Percentiles rank a stretch among this genome's conserved stretches.
Evolutionary conservation across 1,284 basidiomycete genomes (phyloP).

Genomic region (Trametes versicolor): DNA sequence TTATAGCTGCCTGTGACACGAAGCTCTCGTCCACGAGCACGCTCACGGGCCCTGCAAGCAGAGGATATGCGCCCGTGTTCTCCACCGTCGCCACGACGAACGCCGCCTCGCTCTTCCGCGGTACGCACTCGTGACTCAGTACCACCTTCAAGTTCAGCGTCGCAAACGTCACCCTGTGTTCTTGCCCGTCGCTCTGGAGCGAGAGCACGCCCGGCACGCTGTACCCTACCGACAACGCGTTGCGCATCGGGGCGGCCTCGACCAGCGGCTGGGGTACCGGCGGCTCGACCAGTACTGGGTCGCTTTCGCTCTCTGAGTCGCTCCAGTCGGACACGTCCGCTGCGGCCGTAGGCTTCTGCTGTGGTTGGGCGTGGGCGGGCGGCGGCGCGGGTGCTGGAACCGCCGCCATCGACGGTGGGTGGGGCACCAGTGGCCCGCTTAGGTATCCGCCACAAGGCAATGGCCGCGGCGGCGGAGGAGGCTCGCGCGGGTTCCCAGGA

Average conservation of each 20-base stretch:
- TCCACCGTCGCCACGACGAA: constrained; percentile 56
- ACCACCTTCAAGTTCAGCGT: constrained; percentile 56
- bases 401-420: no score
- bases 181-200: constrained; percentile 61
- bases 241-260: constrained; percentile 31
- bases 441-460: no score
- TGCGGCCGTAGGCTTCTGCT: no score
- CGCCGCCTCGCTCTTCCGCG: constrained; percentile 54
- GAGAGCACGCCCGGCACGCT: constrained; percentile 57
- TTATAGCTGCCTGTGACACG: constrained; percentile 57
- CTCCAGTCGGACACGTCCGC: not conserved
- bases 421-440: no score
- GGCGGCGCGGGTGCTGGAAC: no score
- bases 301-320: not conserved
- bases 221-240: constrained; percentile 59
- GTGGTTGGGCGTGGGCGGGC: no score
- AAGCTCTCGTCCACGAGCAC: constrained; percentile 61
- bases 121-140: constrained; percentile 59
- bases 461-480: no score
- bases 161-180: constrained; percentile 63
- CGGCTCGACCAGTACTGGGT: no score
- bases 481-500: no score
- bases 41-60: constrained; percentile 59
- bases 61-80: constrained; percentile 60
- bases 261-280: not conserved